Base-by-base conservation (phyloP, 2,329 filamentous ascomycete species). In the Talaromyces rugulosus region DNA sequence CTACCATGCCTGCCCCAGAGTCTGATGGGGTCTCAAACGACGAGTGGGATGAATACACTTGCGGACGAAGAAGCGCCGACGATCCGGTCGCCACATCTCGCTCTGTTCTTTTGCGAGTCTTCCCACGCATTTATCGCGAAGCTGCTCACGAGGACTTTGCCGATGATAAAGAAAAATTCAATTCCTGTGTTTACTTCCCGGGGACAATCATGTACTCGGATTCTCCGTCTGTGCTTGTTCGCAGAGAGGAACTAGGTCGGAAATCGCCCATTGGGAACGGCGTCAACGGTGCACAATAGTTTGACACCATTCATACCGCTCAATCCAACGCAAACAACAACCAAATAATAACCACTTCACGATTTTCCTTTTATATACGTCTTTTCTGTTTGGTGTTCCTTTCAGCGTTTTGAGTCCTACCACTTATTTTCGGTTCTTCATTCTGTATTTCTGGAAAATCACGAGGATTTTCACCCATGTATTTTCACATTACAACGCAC, bases 81-180 rank as follows among this genome's bases (percentile, higher is more conserved):
- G 62, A 61, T 14, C 40, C 62, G 64, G 66, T 40, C 59, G 71
- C 70, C 14, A 23, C 36, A 28, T 68, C 63, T 23, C 77, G 78
- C 11, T 76, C 78, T 66, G 74, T 83, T 8, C 71, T 85, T 27
- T 71, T 85, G 9, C 77, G 81, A 28, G 74, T 82, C 3, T 82
- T 84, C 70, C 83, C 83, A 2, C 78, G 81, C 56, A 81, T 85
- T 50, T 74, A 76, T 54, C 79, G 82, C n/a, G 82, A 85, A 68
- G 73, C 79, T 14, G 80, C 80, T 14, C 81, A 83, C 61, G 75
- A 77, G 60, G 75, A 78, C 60, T 80, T 82, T 68, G 75, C 78
- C 3, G 75, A 76, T 40, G 80, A 81, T 56, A 71, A 73, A 47
- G 80, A 82, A 61, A 75, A 77, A 56, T 78, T 77, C 9, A 70